Evolutionary conservation across 192 early-diverging fungal genomes (phyloP), one percentile per base, ranked within the genome.

Genomic region (Rhizoclosmatium sp.): DNA sequence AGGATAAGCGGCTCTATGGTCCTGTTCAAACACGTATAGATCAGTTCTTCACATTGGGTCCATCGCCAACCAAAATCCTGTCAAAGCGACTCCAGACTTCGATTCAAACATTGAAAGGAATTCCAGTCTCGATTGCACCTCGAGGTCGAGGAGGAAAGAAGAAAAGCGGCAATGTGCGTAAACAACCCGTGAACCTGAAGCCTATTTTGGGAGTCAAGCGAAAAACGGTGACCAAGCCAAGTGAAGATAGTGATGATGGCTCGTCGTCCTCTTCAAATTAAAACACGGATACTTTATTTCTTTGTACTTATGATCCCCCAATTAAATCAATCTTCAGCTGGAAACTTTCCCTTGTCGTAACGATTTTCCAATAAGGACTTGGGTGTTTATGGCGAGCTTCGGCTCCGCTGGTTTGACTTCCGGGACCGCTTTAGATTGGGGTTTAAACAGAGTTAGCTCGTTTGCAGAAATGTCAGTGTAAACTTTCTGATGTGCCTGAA

Each of bases 21-120:
- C 62, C 75, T 1, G 16, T 16, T 2, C 85, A 86, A 60, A 79
- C 75, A 9, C 71, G 73, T 1, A 73, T 86, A 69, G 82, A 83
- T 47, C 68, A 75, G 64, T 86, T 86, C 60, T 83, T 86, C 70
- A 31, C 61, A 0, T 39, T 65, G 19, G 41, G 42, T 4, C 39
- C 39, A 9, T 76, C 75, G 23, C 64, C 75, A 16, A 42, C 64
- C 41, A 76, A 65, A 40, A 46, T 67, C 19, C 1, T 39, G 21
- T 76, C 75, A 16, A 76, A 76, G 3, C 21, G 75, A 48, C 47
- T 76, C 5, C 64, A 76, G 51, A 49, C 31, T 31, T 31, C 31
- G 31, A 31, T 31, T 31, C 31, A 31, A 31, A 31, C 31, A 31
- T 58, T 58, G 56, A 58, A 58, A 58, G 12, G 56, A n/a, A 58